Base-by-base conservation (phyloP, 139 green algal genomes). In the Chlorella sp. region DNA sequence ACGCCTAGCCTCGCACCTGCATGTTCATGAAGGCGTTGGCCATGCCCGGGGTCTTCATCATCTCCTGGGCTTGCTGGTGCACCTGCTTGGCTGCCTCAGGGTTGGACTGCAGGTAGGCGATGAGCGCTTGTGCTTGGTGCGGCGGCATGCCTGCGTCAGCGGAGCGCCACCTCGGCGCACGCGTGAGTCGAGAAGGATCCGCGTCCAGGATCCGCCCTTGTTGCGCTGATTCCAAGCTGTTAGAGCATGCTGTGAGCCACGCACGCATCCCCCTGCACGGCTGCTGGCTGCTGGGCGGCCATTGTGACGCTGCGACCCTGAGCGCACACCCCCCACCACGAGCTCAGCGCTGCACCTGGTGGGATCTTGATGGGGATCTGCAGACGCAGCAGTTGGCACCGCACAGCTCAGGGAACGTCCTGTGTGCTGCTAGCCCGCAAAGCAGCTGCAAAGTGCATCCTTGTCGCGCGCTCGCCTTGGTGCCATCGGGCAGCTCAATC, bases 41-140 rank as follows among this genome's bases (percentile, higher is more conserved):
- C 73, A 89, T 84, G 24, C 70, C 78, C 1, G 81, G 85, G 5
- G 62, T 83, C 49, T 75, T 60, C 70, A 85, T 49, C 20, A 89
- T 74, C 29, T 67, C 49, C 68, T 86, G 72, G 22, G 82, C 74
- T 35, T 72, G 67, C 30, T 5, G 2, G 3, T 35, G 49, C 49
- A 62, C 35, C 49, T 80, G 73, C 80, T 88, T 84, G 5, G 87
- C 87, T 32, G 80, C 85, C 30, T 88, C 82, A 5, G 85, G 87
- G 36, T 90, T 92, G 5, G 72, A 30, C 61, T 88, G 80, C 49
- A 92, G 78, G 79, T 90, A 91, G 1, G 80, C 82, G 0, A 92
- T 73, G 3, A 89, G 72, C 20, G 73, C 78, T n/a, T 74, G 55
- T 0, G 81, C 84, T 42, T 87, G 81, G 0, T 65, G 71, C 4